Base-by-base conservation (phyloP, 352 stramenopile species). In the Pythium guiyangense region DNA sequence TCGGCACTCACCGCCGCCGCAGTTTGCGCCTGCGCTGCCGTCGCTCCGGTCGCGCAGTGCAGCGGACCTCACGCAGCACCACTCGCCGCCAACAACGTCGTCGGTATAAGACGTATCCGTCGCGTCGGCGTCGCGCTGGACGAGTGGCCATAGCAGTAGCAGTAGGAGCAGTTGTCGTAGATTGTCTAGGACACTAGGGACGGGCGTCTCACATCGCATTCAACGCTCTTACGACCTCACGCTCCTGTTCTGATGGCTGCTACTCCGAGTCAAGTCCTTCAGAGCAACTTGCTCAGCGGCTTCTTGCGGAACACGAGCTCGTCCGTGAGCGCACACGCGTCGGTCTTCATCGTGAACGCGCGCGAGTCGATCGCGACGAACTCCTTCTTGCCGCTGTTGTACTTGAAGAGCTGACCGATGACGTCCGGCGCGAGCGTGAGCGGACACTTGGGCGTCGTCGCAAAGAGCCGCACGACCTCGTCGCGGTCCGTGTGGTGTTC, bases 321-420 rank as follows among this genome's bases (percentile, higher is more conserved):
- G 34, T 88, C 72, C 39, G 63, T 53, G 15, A 92, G 69, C 26
- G 84, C 77, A 34, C 74, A 89, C 9, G 79, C 84, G 56, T 93
- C 84, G 1, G 81, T 93, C 45, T 75, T 84, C 27, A 88, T 69
- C 1, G 81, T 93, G 56, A 93, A 92, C 0, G 71, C 77, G 2
- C 81, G 67, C 18, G 77, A 83, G 20, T 86, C 70, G 10, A 92
- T 76, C 0, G 81, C 54, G 10, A 78, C 45, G 22, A 93, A 92
- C 49, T 83, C 76, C 52, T 92, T 93, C 44, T 92, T 93, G 26
- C 79, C 81, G 12, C 81, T 90, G 48, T 88, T 93, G 69, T 93
- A 92, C 50, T 84, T 85, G 60, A 92, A 93, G 47, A 92, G 90
- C 63, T 90, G 81, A 11, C 69, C 73, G 31, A 91, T 77, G 17